Percentiles rank a stretch among this genome's conserved stretches.
Conservation (phyloP, 768 basidiomycete genomes). For the Mycena rebaudengoi region DNA sequence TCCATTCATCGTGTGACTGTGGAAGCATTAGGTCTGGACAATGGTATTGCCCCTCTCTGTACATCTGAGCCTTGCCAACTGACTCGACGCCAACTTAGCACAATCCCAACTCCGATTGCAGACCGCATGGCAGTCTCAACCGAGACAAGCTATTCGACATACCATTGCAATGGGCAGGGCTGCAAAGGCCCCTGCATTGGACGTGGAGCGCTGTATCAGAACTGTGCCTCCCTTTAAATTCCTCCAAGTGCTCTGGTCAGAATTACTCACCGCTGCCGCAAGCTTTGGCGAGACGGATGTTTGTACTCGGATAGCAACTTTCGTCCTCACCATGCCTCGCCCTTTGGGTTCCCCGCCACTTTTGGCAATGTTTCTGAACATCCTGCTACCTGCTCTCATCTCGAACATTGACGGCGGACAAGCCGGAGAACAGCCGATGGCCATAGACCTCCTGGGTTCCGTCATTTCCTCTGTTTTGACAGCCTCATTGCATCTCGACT, state of each 20-base stretch:
- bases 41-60: constrained; percentile 42
- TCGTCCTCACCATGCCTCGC: constrained; percentile 71
- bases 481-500: constrained; percentile 74
- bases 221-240: constrained; percentile 68
- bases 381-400: constrained; percentile 71
- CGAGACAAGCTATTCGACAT: constrained; percentile 62
- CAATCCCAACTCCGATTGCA: constrained; percentile 31
- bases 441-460: constrained; percentile 70
- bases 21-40: constrained; percentile 47
- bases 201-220: constrained; percentile 73
- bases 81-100: constrained; percentile 10
- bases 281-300: constrained; percentile 68
- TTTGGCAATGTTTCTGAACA: constrained; percentile 77
- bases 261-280: constrained; percentile 61
- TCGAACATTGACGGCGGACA: constrained; percentile 61
- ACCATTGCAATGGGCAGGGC: constrained; percentile 66
- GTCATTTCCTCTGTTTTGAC: constrained; percentile 73
- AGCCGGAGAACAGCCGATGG: constrained; percentile 61
- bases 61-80: constrained; percentile 21
- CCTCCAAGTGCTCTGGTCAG: constrained; percentile 73
- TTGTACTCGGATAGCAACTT: constrained; percentile 71
- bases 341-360: constrained; percentile 62
- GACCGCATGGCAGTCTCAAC: constrained; percentile 59
- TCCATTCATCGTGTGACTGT: constrained; percentile 20
- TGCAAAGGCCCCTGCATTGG: constrained; percentile 70